Base-by-base conservation (phyloP, 768 basidiomycete species). In the Neoboletus subvelutipes region DNA sequence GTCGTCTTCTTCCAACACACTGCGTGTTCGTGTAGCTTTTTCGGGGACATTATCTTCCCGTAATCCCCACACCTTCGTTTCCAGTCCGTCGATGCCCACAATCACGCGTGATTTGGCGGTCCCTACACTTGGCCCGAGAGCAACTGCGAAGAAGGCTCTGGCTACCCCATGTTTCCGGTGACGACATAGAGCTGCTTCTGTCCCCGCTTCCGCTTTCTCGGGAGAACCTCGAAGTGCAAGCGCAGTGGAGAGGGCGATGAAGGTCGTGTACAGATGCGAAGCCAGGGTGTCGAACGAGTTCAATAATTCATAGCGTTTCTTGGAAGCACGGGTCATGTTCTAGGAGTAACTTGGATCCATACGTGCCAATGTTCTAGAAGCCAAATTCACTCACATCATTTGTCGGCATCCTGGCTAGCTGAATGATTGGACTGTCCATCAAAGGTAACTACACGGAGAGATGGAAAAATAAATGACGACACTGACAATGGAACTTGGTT, bases 401-500 rank as follows among this genome's bases (percentile, higher is more conserved):
- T 24, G 68, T 71, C 1, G 86, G 79, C 62, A 89, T 77, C 50
- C 80, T 80, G 3, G 75, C 73, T 1, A 91, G 74, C 64, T 90
- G 89, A n/a, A 76, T 67, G 6, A 90, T 76, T 6, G 89, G 89
- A 45, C 89, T 89, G 52, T 51, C 15, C n/a, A 46, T 20, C 2
- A 40, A 26, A 43, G 9, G 41, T 59, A 34, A 55, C 10, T 6
- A 49, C 18, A 3, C 15, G 15, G 8, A 11, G 12, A 1, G 11
- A 34, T 0, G 49, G 17, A 13, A 46, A 13, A 33, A 50, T 20
- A 12, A 45, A 18, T 4, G n/a, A 39, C 2, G 24, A 26, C 5
- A 80, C 88, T 72, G 64, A 91, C 89, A 91, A 84, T 1, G 89
- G 90, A 0, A 91, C 77, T 63, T 92, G 90, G 59, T 81, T 86